Evolutionary conservation across 2,329 filamentous ascomycete genomes (phyloP), one percentile per base, ranked within the genome.

Genomic region (Zopfia rhizophila): DNA sequence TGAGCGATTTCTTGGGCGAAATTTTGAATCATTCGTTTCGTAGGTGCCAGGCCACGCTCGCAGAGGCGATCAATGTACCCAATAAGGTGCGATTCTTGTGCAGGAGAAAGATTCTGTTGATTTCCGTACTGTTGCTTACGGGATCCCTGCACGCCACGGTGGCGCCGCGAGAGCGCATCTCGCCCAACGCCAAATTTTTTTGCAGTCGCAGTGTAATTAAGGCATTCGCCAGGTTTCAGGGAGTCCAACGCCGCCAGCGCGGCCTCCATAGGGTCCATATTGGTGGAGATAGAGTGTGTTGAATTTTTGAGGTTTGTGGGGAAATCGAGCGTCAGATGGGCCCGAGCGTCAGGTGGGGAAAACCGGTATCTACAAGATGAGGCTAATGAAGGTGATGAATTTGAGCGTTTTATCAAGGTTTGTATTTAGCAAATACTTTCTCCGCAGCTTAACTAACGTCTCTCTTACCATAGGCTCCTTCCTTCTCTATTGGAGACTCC

Each of bases 21-120:
- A 36, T 42, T 43, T 22, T 8, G 18, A 12, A 60, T 42, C 24
- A 56, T 55, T 30, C 37, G 5, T 19, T 25, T 38, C 28, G 48
- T 51, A 46, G 48, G 48, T 32, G 48, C 42, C 12, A 55, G 27
- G 22, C 46, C 42, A 19, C 35, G 25, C 12, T 47, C 36, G 5
- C 23, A 38, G 13, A 56, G 47, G n/a, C 17, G 35, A 16, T 58
- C 22, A 4, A 51, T 46, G 17, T 51, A 46, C 28, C 7, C 5
- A 33, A 51, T 10, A 36, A 51, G 37, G 32, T 42, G 30, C 24
- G 3, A 18, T 10, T 42, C 37, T 27, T 51, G 40, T 14, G 10
- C 16, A n/a, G 5, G 6, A 24, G 28, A 22, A 12, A 33, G 32
- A 13, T 14, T 12, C 32, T 30, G 41, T 17, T 18, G 12, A 1